Base-by-base conservation (phyloP, 2,329 filamentous ascomycete species). In the Fusarium armeniacum region DNA sequence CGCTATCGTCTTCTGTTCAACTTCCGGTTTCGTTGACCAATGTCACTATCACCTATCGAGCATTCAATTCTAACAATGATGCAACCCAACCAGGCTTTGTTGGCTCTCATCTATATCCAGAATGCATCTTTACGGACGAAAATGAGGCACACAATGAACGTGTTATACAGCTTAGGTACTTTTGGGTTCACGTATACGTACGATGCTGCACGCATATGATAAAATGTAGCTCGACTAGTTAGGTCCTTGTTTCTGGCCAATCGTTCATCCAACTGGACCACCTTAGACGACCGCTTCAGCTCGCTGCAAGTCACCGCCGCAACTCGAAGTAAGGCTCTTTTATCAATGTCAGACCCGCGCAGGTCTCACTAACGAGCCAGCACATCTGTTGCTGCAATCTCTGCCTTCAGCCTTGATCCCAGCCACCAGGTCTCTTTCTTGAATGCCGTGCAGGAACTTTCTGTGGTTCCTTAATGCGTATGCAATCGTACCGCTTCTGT, bases 71-170 rank as follows among this genome's bases (percentile, higher is more conserved):
- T 52, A 47, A 57, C 35, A 47, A 20, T 46, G 45, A 52, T 50
- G 49, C 26, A 49, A 61, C 71, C 65, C 59, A 64, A 68, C 70
- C 18, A 47, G 43, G 51, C 51, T 26, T 59, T 69, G 58, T 65
- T 64, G 71, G 61, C 65, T 68, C 52, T 38, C 65, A 55, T 70
- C 58, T 70, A 69, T 60, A 55, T 67, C 50, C 57, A 61, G 65
- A 59, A 71, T 70, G 62, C 62, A 64, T 60, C 51, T 67, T 12
- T 36, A 40, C 60, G 52, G 56, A 15, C 41, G 57, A 38, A 22
- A 11, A 62, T 70, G 56, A 65, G 61, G 38, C 35, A 59, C 43
- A 52, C 22, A 26, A 46, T 49, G 38, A 28, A 43, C 61, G 62
- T 35, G 33, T 62, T 41, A 52, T 40, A 66, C 51, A 45, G 52